Conservation (phyloP, 2,329 filamentous ascomycete species). For the Aureobasidium sp. region DNA sequence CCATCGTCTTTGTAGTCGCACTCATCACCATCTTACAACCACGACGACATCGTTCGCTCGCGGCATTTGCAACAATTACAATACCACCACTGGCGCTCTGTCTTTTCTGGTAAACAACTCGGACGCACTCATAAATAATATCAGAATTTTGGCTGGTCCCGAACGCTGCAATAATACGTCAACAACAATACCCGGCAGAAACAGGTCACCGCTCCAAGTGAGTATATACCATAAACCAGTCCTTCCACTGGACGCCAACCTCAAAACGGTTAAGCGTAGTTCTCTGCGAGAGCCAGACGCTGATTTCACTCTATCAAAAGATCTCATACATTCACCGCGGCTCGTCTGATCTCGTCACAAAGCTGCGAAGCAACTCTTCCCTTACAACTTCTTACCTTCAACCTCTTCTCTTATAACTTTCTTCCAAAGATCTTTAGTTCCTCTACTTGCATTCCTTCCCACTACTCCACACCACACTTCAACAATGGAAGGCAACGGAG, state of each 20-base stretch:
- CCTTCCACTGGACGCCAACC: background rate
- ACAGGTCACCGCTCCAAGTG: conserved; percentile 8
- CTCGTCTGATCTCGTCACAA: background rate
- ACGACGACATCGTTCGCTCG: background rate
- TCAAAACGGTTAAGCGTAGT: background rate
- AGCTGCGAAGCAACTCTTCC: background rate
- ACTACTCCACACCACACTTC: background rate
- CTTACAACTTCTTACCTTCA: background rate
- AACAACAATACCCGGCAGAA: conserved; percentile 4
- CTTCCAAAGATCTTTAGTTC: background rate
- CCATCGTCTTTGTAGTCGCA: background rate
- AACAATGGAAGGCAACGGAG: conserved; percentile 7
- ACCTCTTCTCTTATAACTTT: background rate
- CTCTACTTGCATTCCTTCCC: background rate
- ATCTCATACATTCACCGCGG: background rate
- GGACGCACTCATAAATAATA: conserved; percentile 6
- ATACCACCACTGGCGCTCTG: background rate
- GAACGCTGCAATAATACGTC: background rate
- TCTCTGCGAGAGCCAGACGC: background rate
- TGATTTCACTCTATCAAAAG: conserved; percentile 7
- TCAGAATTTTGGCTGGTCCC: background rate
- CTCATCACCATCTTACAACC: background rate
- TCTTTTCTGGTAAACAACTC: background rate
- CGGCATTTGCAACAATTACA: background rate
- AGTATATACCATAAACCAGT: background rate